Evolutionary conservation across 352 stramenopile genomes (phyloP), one percentile per base, ranked within the genome.

Genomic region (Halophytophthora batemanensis): DNA sequence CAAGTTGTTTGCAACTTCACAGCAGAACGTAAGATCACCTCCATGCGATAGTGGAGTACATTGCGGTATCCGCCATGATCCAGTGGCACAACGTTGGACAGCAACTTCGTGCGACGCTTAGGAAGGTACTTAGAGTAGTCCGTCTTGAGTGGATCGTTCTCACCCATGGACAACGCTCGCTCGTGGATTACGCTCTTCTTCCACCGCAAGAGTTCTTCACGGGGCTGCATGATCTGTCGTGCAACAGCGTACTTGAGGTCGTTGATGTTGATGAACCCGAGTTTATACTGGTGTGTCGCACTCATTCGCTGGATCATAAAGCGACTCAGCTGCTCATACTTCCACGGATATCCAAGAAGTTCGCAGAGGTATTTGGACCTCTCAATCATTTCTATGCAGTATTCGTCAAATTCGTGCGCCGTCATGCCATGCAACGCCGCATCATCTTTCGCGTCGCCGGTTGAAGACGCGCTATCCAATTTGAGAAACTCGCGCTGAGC

Each of bases 121-220:
- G 72, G 73, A 1, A 97, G 54, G 34, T 97, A 97, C 57, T 91
- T 94, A 11, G 83, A 92, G 58, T 98, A 98, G 56, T 98, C 87
- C 1, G 87, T 82, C 63, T 97, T 97, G 11, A 96, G 60, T 0
- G 90, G 86, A 38, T 98, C 91, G 47, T 97, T 95, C 41, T 90
- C 78, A 12, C 91, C 91, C 82, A 96, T 96, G 0, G 86, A 78
- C 5, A 97, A 57, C 1, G 91, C 90, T 1, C 84, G 74, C 42
- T 96, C 85, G 56, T 98, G 91, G 10, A 97, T 84, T 5, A 77
- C 53, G 29, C 72, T 51, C 50, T 96, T 95, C 19, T 79, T 74
- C 60, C 78, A 84, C 2, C 53, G 61, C 2, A 75, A 78, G 15
- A 97, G 64, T 46, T 83, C 67, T 5, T 74, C 59, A 1, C 80